phyloP scores from a whole-genome alignment of 1,139 yeast genomes.

The Trichomonascaceae sp. region DNA sequence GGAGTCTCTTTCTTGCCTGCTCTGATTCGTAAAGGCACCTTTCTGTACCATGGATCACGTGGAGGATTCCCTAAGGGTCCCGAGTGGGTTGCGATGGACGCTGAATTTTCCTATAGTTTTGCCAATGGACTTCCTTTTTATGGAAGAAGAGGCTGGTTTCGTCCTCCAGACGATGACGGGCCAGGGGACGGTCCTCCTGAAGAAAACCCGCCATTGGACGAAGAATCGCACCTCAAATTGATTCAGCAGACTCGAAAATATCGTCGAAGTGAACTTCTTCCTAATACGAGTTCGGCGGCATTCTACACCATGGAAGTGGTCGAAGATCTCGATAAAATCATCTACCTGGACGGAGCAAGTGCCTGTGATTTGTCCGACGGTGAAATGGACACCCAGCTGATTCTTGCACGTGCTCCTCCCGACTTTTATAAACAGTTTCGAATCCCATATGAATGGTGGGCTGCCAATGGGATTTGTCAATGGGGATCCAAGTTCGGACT shows the following conservation, averaged over 20 bases:
- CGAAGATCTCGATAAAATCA: slow-evolving; percentile 41
- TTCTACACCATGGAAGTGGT: slow-evolving; percentile 38
- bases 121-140: slow-evolving; percentile 20
- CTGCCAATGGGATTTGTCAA: slow-evolving; percentile 38
- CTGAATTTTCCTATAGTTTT: slow-evolving; percentile 49
- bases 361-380: slow-evolving; percentile 47
- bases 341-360: slow-evolving; percentile 51
- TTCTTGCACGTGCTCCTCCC: slow-evolving; percentile 32
- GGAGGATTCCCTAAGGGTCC: slow-evolving; percentile 38
- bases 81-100: slow-evolving; percentile 58
- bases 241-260: background rate
- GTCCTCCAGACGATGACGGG: background rate
- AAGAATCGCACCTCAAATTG: background rate
- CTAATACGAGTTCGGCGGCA: background rate
- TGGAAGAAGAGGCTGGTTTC: background rate
- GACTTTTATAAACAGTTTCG: slow-evolving; percentile 15
- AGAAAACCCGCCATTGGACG: background rate
- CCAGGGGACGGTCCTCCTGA: background rate
- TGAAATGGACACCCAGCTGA: slow-evolving; percentile 53
- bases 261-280: background rate
- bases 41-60: slow-evolving; percentile 44
- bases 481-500: slow-evolving; percentile 47
- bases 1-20: slow-evolving; percentile 56
- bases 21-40: slow-evolving; percentile 48
- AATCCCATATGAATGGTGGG: slow-evolving; percentile 9